Percentiles rank a stretch among this genome's conserved stretches.
phyloP scores from a whole-genome alignment of 176 grass and related monocot species.

The Ampelocalamus luodianensis region DNA sequence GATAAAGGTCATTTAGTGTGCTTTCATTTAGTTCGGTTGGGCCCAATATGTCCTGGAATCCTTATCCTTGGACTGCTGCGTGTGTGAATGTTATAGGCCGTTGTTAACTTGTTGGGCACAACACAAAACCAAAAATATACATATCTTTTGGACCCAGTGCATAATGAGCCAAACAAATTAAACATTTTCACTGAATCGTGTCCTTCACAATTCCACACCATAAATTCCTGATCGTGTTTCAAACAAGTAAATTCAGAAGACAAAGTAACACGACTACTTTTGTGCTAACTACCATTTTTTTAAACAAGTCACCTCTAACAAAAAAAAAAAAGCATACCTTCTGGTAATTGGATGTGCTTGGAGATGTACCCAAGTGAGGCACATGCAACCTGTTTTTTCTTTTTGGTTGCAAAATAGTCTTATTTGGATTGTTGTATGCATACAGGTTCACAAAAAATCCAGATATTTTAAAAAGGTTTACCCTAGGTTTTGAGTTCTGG shows the following conservation, averaged over 20 bases:
- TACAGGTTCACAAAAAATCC: too few species aligned
- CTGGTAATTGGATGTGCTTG: background rate
- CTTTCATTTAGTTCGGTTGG: background rate
- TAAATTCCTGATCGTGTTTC: background rate
- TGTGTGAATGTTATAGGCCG: background rate
- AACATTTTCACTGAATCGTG: too few species aligned
- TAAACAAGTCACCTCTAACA: background rate
- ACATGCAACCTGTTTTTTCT: too few species aligned
- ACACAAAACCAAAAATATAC: too few species aligned
- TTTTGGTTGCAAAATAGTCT: too few species aligned
- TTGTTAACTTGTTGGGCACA: background rate
- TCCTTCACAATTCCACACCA: background rate
- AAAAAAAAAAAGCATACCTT: background rate
- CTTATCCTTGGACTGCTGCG: background rate
- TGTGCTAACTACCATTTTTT: background rate
- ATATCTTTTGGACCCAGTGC: too few species aligned
- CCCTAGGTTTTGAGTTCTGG: too few species aligned
- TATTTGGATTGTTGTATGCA: too few species aligned
- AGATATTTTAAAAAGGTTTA: too few species aligned
- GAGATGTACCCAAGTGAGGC: background rate
- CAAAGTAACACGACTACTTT: background rate
- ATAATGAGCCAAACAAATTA: background rate
- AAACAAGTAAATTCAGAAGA: background rate
- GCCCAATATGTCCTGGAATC: background rate
- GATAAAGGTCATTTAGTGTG: too few species aligned